Evolutionary conservation across 2,329 filamentous ascomycete genomes (phyloP), one percentile per base, ranked within the genome.

Genomic region (Onygena corvina): DNA sequence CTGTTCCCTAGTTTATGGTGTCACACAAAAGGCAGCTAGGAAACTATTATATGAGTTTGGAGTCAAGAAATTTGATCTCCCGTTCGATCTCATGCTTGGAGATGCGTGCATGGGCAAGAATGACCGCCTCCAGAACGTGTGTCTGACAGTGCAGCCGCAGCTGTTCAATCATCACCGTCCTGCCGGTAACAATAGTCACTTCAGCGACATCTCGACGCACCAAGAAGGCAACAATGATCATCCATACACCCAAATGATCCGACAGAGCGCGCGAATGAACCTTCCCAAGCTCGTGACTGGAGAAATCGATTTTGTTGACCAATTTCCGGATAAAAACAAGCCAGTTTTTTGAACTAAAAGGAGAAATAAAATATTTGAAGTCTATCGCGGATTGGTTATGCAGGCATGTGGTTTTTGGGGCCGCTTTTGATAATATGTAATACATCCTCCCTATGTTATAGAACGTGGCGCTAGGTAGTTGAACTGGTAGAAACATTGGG

Each of bases 1-100:
- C 12, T 73, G 68, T 52, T 68, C 67, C 0, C 59, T 68, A 0
- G 72, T 65, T 21, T 75, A 75, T 48, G 72, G 66, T 0, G 62
- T 75, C 31, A 69, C 64, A 25, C 71, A 68, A 53, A 52, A 55
- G n/a, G 71, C 70, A 0, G 72, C 72, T 1, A 62, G 67, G 3
- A 64, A 61, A 50, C 51, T 74, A 7, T 59, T 75, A 3, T 67
- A 64, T 52, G 64, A 70, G 56, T 61, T 74, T 20, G 71, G 67
- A 0, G 52, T 75, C 14, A 66, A 67, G 54, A 61, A 63, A 9
- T 55, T 71, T 31, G 66, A 61, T 11, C 59, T 59, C 12, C 60
- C 67, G 0, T 70, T 66, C 52, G 62, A 66, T 35, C 57, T 61
- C 25, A 60, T 61, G 58, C 49, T 65, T 7, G 48, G 57, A 12